Percentiles rank a stretch among this genome's conserved stretches.
These are phyloP conservation scores for Gentiana dahurica DNA, from an alignment of 257 asterid species.

Conservation along the genomic window DNA sequence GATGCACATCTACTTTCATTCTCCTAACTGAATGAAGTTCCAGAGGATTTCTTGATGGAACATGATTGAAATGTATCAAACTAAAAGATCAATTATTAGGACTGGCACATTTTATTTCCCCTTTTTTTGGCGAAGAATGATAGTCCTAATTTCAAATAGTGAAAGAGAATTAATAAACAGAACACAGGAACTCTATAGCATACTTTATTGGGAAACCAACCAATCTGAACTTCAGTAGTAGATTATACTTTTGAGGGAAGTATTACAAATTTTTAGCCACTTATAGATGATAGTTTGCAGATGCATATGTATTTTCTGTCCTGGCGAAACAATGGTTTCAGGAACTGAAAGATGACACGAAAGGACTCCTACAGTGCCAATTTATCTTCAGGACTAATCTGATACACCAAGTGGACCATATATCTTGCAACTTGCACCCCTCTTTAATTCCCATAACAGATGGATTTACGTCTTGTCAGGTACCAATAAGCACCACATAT, in stretches of 20 bases:
- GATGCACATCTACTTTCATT: too few species aligned
- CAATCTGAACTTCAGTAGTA: neutral
- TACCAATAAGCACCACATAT: constrained; percentile 7
- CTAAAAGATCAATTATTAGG: too few species aligned
- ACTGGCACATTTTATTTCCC: too few species aligned
- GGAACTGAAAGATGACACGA: constrained; percentile 55
- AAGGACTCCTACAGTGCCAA: constrained; percentile 54
- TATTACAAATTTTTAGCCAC: constrained; percentile 1
- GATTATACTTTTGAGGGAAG: too few species aligned
- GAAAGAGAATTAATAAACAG: too few species aligned
- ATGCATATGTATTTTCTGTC: constrained; percentile 41
- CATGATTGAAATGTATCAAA: too few species aligned
- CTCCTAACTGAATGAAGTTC: too few species aligned
- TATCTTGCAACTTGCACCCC: constrained; percentile 59
- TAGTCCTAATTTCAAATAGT: too few species aligned
- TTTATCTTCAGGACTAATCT: constrained; percentile 60
- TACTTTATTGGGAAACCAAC: neutral
- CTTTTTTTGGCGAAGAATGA: too few species aligned
- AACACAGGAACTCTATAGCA: too few species aligned
- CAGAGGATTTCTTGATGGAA: too few species aligned
- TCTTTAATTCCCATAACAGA: constrained; percentile 49
- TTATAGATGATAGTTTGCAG: constrained; percentile 38
- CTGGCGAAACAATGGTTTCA: constrained; percentile 69
- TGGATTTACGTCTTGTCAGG: constrained; percentile 65
- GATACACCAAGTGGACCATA: constrained; percentile 39